Conservation (phyloP, 1,284 basidiomycete genomes). For the Ustilago crameri region DNA sequence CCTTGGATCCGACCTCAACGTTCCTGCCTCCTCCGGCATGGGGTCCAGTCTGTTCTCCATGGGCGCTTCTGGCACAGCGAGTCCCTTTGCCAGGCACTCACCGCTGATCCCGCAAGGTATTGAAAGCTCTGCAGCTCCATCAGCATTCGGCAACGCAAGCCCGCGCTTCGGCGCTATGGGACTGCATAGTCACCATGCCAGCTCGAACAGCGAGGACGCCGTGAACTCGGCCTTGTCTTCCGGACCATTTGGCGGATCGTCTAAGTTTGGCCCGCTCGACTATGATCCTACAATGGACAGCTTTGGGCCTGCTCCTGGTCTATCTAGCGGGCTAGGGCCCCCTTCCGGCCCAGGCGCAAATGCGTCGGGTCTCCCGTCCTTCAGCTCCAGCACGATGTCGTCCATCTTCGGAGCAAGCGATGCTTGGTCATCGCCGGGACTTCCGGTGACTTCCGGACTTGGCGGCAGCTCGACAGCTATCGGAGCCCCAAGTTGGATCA, state of each 20-base stretch:
- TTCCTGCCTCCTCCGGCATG: constrained; percentile 18
- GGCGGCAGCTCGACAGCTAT: neutral
- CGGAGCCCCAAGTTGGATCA: constrained; percentile 20
- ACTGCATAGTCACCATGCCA: constrained; percentile 7
- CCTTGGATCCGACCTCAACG: constrained; percentile 23
- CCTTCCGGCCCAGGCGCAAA: constrained; percentile 1
- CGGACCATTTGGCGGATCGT: constrained; percentile 12
- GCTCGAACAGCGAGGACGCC: constrained; percentile 9
- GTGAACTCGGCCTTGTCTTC: constrained; percentile 2
- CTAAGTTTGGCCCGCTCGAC: constrained; percentile 44
- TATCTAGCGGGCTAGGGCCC: neutral
- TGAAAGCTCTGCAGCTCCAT: constrained; percentile 8
- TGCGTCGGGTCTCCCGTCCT: constrained; percentile 11
- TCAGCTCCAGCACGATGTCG: constrained; percentile 29
- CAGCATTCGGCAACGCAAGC: constrained; percentile 24
- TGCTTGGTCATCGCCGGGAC: constrained; percentile 29
- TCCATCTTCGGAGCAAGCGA: constrained; percentile 37
- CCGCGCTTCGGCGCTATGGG: constrained; percentile 30
- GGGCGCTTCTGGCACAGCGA: constrained; percentile 17
- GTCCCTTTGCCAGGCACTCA: constrained; percentile 36
- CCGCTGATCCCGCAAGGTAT: constrained; percentile 30
- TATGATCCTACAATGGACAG: constrained; percentile 38
- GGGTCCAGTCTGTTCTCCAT: constrained; percentile 28
- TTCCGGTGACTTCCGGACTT: neutral
- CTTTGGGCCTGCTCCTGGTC: constrained; percentile 36